Evolutionary conservation across 371 early-diverging fungal species (phyloP).

Genomic region (Mucor saturninus): DNA sequence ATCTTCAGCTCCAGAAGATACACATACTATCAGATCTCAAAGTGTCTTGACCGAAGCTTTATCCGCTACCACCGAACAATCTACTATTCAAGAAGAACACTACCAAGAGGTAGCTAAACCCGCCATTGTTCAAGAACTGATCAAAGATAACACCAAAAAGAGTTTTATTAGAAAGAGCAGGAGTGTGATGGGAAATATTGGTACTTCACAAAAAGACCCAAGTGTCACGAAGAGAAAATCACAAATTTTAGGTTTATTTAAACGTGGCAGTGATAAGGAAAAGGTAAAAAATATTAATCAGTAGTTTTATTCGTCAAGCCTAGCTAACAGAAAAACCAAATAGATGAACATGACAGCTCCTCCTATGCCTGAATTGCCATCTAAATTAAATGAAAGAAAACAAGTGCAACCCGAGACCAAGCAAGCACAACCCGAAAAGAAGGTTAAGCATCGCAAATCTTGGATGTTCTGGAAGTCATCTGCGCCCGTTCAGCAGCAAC

Average conservation of each 20-base stretch:
- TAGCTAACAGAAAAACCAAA: neutral
- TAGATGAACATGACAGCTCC: neutral
- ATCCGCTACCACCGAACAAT: slow-evolving; percentile 6
- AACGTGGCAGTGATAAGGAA: slow-evolving; percentile 29
- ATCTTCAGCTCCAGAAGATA: slow-evolving; percentile 8
- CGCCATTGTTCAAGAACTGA: neutral
- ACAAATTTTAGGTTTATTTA: slow-evolving; percentile 30
- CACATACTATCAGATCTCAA: slow-evolving; percentile 12
- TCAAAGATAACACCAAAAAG: neutral
- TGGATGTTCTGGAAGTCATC: slow-evolving; percentile 35
- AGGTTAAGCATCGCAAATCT: slow-evolving; percentile 19
- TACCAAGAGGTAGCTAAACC: neutral
- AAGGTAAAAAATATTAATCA: neutral
- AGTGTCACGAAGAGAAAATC: slow-evolving; percentile 32
- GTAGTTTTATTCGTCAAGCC: neutral
- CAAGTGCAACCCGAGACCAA: neutral
- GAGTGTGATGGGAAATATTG: slow-evolving; percentile 10
- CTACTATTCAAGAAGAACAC: neutral
- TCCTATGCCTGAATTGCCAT: slow-evolving; percentile 8
- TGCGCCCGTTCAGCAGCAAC: slow-evolving; percentile 9
- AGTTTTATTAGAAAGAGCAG: slow-evolving; percentile 6
- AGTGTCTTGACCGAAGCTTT: slow-evolving; percentile 4
- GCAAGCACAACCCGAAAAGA: slow-evolving; percentile 12
- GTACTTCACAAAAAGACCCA: slow-evolving; percentile 4
- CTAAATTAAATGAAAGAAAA: neutral